Conservation (phyloP, 169 alveolate species). For the Plasmodium falciparum region DNA sequence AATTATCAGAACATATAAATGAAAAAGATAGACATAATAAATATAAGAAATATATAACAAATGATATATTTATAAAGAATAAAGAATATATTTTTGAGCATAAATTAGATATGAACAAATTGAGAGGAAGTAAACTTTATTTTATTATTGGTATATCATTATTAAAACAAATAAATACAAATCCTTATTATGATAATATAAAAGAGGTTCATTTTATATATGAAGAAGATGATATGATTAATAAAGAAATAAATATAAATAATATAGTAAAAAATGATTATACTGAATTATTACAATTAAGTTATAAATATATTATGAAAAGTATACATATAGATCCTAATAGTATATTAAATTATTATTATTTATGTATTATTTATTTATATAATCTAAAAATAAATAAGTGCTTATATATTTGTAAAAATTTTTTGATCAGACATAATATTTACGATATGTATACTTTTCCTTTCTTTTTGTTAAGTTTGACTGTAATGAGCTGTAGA, state of each 20-base stretch:
- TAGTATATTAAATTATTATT: constrained; percentile 50
- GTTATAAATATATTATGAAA: constrained; percentile 60
- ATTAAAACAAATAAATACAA: constrained; percentile 56
- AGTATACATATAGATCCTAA: constrained; percentile 46
- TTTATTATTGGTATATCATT: constrained; percentile 58
- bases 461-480: constrained; percentile 49
- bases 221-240: constrained; percentile 58
- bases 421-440: constrained; percentile 42
- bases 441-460: constrained; percentile 27
- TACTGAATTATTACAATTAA: constrained; percentile 22
- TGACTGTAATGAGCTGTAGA: constrained; percentile 39
- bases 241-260: constrained; percentile 50
- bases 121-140: constrained; percentile 54
- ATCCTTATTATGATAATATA: constrained; percentile 53
- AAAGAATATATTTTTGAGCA: constrained; percentile 1
- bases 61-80: not conserved
- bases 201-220: constrained; percentile 50
- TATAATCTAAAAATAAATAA: constrained; percentile 50
- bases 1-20: too few relatives aligned
- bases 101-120: constrained; percentile 42
- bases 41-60: not conserved
- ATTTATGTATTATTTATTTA: constrained; percentile 57
- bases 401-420: constrained; percentile 68
- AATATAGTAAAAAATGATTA: constrained; percentile 69
- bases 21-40: too few relatives aligned